Base-by-base conservation (phyloP, 805 yeast genomes). In the Yarrowia sp. region DNA sequence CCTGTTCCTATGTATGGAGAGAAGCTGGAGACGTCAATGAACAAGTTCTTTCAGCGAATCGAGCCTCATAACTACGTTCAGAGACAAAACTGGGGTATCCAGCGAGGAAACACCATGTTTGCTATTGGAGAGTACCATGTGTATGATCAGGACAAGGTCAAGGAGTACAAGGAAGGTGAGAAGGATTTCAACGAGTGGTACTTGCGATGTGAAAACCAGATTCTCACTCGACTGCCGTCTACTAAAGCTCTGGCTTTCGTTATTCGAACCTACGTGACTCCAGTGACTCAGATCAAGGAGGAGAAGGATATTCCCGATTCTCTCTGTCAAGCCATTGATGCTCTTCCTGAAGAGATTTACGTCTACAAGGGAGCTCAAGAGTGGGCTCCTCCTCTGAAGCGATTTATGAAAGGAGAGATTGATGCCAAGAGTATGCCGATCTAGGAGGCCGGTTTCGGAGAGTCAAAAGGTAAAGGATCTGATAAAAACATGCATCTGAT, bases 1-100 rank as follows among this genome's bases (percentile, higher is more conserved):
- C 92, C 92, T 0, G 92, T 89, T 1, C 96, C 95, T 0, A 83
- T 82, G 66, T 89, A 89, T 70, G 73, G 77, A 62, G 75, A 81
- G 18, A 81, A 84, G 67, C 76, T 89, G 47, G 81, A 83, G 72
- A 69, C 79, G 6, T 83, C 89, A 22, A 89, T 89, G 93, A 84
- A 84, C 70, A 81, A 80, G 69, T 89, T 85, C 71, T 89, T 89
- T 73, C 77, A 79, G 32, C 80, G 84, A 67, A 71, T 88, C 66
- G 78, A 80, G 68, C 81, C 83, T 3, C 78, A 80, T 35, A 83
- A 84, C 65, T 79, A 80, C 57, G 87, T 88, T 71, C 83, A 83
- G 66, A 79, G 95, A 65, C 80, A 80, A 69, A 89, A 89, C 67
- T 89, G 92, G 90, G 79, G 87, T 0, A 74, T 89, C 28, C 95